These are phyloP conservation scores for Penicillium bovifimosum DNA, from an alignment of 495 filamentous ascomycete genomes.

Conservation along the genomic window DNA sequence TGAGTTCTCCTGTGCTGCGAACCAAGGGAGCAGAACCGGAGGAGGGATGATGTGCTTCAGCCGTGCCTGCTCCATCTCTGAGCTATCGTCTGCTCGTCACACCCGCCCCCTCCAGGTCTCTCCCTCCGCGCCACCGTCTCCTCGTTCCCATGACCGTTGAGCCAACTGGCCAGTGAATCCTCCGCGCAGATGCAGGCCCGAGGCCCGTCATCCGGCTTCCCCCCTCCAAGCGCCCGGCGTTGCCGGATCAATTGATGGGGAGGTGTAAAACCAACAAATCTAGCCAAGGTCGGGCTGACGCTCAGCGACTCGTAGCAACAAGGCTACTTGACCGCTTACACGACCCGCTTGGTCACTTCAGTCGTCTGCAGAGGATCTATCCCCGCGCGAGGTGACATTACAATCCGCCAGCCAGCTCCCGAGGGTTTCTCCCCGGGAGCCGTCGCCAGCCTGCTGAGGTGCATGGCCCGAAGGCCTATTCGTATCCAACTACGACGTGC, in stretches of 20 bases:
- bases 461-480: constrained; percentile 45
- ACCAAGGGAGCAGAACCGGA: too few relatives aligned
- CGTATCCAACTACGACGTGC: constrained; percentile 61
- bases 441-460: constrained; percentile 3
- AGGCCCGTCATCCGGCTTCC: not conserved
- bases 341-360: constrained; percentile 51
- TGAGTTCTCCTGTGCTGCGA: too few relatives aligned
- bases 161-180: not conserved
- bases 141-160: not conserved
- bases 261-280: constrained; percentile 33
- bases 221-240: not conserved
- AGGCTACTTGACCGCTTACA: constrained; percentile 60
- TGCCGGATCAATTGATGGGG: constrained; percentile 11
- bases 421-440: constrained; percentile 3
- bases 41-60: too few relatives aligned
- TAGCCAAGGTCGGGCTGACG: constrained; percentile 50
- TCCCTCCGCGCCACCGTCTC: not conserved
- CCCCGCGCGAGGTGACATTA: constrained; percentile 57
- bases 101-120: not conserved
- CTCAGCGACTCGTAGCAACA: constrained; percentile 62
- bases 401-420: constrained; percentile 42
- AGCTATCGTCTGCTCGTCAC: not conserved
- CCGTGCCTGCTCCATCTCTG: not conserved
- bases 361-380: constrained; percentile 64
- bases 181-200: not conserved